Percentiles rank a stretch among this genome's conserved stretches.
These are phyloP conservation scores for Firmiana major DNA, from an alignment of 345 rosid species.

Conservation along the genomic window DNA sequence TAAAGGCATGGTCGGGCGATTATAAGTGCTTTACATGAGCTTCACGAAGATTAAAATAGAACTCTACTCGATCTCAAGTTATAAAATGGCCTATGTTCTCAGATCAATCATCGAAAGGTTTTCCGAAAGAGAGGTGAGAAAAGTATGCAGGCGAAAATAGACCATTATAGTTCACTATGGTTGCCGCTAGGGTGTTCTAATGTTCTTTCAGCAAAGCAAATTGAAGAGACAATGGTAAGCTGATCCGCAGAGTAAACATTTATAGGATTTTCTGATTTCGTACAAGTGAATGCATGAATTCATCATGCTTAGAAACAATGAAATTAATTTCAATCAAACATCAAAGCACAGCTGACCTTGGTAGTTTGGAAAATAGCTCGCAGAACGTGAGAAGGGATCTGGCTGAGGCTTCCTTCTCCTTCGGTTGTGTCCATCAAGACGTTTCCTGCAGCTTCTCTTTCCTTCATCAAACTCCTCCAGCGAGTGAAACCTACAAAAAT, in stretches of 20 bases:
- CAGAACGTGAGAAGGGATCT: constrained; percentile 35
- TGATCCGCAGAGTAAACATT: neutral
- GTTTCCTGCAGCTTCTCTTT: constrained; percentile 76
- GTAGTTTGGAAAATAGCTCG: constrained; percentile 33
- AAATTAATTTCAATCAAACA: neutral
- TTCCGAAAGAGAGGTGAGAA: neutral
- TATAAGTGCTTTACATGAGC: neutral
- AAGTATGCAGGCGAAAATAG: neutral
- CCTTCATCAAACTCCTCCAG: constrained; percentile 69
- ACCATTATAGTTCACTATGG: neutral
- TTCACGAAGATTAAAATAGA: neutral
- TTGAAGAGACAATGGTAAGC: neutral
- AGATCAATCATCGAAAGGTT: neutral
- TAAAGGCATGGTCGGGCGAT: neutral
- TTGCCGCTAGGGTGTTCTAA: neutral
- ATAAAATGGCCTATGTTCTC: neutral
- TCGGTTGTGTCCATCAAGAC: constrained; percentile 72
- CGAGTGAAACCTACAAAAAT: constrained; percentile 53
- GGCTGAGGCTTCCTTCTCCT: constrained; percentile 69
- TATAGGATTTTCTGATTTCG: neutral
- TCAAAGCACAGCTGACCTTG: constrained; percentile 37
- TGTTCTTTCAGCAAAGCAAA: neutral
- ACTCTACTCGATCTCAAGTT: neutral
- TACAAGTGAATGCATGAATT: neutral
- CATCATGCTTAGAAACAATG: neutral